Conservation (phyloP, 495 filamentous ascomycete genomes). For the Daldinia vernicosa region DNA sequence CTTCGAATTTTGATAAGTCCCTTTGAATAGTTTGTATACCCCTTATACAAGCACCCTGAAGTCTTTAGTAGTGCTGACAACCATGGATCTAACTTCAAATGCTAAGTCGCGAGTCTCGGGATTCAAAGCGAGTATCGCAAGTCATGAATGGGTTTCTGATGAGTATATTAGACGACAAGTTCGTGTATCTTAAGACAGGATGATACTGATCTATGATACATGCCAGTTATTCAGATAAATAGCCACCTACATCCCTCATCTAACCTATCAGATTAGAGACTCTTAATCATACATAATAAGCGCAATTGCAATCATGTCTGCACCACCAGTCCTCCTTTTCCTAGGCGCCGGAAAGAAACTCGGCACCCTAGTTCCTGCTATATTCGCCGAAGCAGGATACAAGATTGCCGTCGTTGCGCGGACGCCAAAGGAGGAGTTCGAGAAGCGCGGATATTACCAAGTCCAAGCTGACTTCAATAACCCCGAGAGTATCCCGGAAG, state of each 20-base stretch:
- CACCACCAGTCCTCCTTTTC: slow-evolving; percentile 19
- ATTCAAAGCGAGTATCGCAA: slow-evolving; percentile 16
- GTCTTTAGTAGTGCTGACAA: background rate
- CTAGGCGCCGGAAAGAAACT: slow-evolving; percentile 17
- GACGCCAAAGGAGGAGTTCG: slow-evolving; percentile 17
- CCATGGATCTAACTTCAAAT: background rate
- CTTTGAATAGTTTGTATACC: background rate
- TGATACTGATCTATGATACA: background rate
- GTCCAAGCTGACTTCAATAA: slow-evolving; percentile 25
- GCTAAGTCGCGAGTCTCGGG: slow-evolving; percentile 3
- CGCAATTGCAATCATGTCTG: background rate
- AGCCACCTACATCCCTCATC: no score
- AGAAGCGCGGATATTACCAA: slow-evolving; percentile 19
- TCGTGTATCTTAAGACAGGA: background rate
- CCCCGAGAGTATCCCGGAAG: slow-evolving; percentile 16
- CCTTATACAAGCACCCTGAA: background rate
- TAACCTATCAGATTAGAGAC: background rate
- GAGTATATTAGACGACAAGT: slow-evolving; percentile 1
- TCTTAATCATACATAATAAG: no score
- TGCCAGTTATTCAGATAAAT: background rate
- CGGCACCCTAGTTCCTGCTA: slow-evolving; percentile 6
- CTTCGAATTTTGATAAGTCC: background rate
- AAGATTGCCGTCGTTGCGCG: slow-evolving; percentile 15
- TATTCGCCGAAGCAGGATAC: slow-evolving; percentile 21
- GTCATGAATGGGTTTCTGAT: background rate